Percentiles rank a stretch among this genome's conserved stretches.
Conservation (phyloP, 257 asterid genomes). For the Jaltomata sinuosa region DNA sequence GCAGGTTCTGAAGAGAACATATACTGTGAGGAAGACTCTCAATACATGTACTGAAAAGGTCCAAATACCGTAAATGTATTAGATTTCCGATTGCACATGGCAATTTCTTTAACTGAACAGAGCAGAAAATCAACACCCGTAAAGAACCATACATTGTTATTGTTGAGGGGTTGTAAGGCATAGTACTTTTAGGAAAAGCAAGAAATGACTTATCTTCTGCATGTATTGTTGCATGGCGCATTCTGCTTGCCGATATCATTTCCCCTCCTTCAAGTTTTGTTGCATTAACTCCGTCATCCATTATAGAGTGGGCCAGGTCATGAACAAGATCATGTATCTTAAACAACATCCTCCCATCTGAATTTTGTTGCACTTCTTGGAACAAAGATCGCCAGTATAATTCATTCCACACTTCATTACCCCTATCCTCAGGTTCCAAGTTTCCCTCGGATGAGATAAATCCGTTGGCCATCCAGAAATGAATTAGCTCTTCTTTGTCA, state of each 20-base stretch:
- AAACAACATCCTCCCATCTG: background rate
- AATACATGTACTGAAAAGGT: constrained; percentile 2
- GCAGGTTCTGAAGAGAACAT: constrained; percentile 23
- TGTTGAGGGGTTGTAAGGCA: background rate
- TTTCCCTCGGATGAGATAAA: background rate
- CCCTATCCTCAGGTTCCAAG: background rate
- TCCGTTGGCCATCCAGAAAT: constrained; percentile 20
- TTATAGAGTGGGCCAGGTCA: constrained; percentile 27
- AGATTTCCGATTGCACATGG: constrained; percentile 7
- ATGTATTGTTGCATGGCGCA: constrained; percentile 3
- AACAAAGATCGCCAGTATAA: constrained; percentile 8
- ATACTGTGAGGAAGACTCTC: constrained; percentile 11
- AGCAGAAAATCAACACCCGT: background rate
- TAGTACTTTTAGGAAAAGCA: constrained; percentile 8
- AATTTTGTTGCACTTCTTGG: background rate
- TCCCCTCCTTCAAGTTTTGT: background rate
- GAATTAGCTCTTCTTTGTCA: constrained; percentile 9
- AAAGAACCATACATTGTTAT: constrained; percentile 6
- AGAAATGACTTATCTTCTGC: background rate
- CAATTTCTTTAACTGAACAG: background rate
- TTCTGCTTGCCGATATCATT: background rate
- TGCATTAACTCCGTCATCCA: constrained; percentile 9
- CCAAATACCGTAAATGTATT: constrained; percentile 18
- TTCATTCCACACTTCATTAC: background rate
- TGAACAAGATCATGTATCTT: constrained; percentile 28